Conservation (phyloP, 805 yeast genomes). For the Geotrichum ghanense region DNA sequence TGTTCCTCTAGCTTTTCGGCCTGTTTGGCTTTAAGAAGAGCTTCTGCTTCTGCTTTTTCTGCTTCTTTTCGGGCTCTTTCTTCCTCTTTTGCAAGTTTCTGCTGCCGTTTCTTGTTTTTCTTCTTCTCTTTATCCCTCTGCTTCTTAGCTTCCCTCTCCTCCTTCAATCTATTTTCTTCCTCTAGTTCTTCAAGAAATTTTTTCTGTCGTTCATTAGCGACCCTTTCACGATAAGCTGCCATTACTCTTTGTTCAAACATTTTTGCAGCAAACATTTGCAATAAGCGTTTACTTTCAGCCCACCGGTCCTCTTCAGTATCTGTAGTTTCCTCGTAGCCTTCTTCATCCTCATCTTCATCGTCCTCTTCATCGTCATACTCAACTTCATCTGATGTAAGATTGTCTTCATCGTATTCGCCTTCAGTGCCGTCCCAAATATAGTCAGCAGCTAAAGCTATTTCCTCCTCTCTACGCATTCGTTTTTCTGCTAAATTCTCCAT, state of each 20-base stretch:
- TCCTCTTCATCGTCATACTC: conserved; percentile 17
- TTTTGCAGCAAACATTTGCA: conserved; percentile 70
- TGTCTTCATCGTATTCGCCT: conserved; percentile 9
- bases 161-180: conserved; percentile 20
- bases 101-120: conserved; percentile 30
- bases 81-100: conserved; percentile 29
- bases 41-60: conserved; percentile 24
- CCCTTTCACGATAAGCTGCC: conserved; percentile 65
- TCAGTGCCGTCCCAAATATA: conserved; percentile 12
- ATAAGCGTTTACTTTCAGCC: conserved; percentile 68
- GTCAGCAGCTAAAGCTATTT: conserved; percentile 10
- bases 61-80: conserved; percentile 26
- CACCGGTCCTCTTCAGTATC: conserved; percentile 46
- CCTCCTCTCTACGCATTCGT: conserved; percentile 28
- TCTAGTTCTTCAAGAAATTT: conserved; percentile 26
- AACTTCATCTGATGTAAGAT: conserved; percentile 22
- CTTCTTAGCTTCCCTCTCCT: conserved; percentile 25
- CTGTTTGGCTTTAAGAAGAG: conserved; percentile 16
- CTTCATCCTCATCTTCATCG: conserved; percentile 13
- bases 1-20: conserved; percentile 20
- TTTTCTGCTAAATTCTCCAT: conserved; percentile 64
- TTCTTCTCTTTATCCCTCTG: conserved; percentile 30
- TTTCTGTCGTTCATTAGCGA: conserved; percentile 54
- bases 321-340: conserved; percentile 12
- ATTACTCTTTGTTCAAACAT: conserved; percentile 63